Evolutionary conservation across 352 stramenopile species (phyloP).

Genomic region (Pseudoperonospora humuli): DNA sequence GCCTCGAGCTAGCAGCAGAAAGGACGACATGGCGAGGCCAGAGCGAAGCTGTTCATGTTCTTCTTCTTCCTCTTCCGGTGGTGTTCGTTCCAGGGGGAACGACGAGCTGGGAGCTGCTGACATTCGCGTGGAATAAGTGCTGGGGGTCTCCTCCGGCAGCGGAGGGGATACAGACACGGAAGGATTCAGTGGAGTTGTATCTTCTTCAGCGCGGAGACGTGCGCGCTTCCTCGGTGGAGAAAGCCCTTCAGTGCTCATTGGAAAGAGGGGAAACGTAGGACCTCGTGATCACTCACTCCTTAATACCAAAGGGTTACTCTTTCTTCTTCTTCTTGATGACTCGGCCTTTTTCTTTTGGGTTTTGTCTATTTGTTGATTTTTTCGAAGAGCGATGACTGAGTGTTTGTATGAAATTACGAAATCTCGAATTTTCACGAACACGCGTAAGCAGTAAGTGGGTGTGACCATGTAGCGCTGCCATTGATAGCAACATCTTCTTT

Average conservation of each 20-base stretch:
- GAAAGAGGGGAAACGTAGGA: not conserved
- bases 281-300: too few relatives aligned
- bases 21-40: constrained; percentile 26
- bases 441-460: too few relatives aligned
- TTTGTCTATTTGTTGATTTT: too few relatives aligned
- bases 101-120: not conserved
- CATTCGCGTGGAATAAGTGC: not conserved
- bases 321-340: too few relatives aligned
- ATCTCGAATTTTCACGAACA: too few relatives aligned
- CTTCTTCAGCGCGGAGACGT: constrained; percentile 25
- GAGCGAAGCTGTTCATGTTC: constrained; percentile 9
- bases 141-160: not conserved
- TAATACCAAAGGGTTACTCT: too few relatives aligned
- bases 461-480: too few relatives aligned
- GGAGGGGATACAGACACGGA: not conserved
- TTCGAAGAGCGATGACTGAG: too few relatives aligned
- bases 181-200: not conserved
- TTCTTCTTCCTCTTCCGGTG: not conserved
- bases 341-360: too few relatives aligned
- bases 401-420: too few relatives aligned
- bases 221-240: constrained; percentile 33
- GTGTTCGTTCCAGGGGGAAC: not conserved
- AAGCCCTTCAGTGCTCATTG: constrained; percentile 23
- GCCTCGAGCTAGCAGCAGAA: constrained; percentile 24
- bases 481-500: too few relatives aligned